Evolutionary conservation across 1,284 basidiomycete species (phyloP).

Genomic region (Papiliotrema fonsecae): DNA sequence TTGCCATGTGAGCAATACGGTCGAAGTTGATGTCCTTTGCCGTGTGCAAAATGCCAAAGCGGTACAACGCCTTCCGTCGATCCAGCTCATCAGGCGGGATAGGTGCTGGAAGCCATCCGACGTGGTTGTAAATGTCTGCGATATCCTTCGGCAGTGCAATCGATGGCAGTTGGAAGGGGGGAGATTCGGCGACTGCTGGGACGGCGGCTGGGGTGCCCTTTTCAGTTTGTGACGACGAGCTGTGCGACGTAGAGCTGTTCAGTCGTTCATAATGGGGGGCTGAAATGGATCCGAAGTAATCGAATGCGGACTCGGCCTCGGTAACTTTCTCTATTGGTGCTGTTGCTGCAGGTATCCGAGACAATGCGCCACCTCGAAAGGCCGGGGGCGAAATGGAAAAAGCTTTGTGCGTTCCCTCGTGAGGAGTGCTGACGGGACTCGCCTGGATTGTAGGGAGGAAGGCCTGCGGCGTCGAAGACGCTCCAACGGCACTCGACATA

Average conservation of each 20-base stretch:
- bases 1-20: conserved; percentile 79
- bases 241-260: conserved; percentile 10
- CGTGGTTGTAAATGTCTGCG: conserved; percentile 56
- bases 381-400: conserved; percentile 5
- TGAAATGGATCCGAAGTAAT: conserved; percentile 34
- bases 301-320: conserved; percentile 16
- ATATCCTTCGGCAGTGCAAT: conserved; percentile 20
- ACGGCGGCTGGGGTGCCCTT: conserved; percentile 3
- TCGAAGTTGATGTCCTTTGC: conserved; percentile 84
- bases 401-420: conserved; percentile 18
- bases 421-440: conserved; percentile 38
- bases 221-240: conserved; percentile 26
- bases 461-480: conserved; percentile 5
- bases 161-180: conserved; percentile 9
- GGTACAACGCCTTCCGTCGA: conserved; percentile 67
- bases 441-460: conserved; percentile 38
- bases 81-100: conserved; percentile 74
- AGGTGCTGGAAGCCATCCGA: conserved; percentile 72
- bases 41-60: conserved; percentile 82
- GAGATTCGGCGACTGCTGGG: neutral
- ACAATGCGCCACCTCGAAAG: conserved; percentile 12
- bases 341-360: conserved; percentile 35
- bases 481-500: conserved; percentile 20
- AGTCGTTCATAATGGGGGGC: conserved; percentile 11
- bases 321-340: conserved; percentile 36